Percentiles rank a stretch among this genome's conserved stretches.
phyloP scores from a whole-genome alignment of 495 filamentous ascomycete genomes.

The Cercophora scortea region DNA sequence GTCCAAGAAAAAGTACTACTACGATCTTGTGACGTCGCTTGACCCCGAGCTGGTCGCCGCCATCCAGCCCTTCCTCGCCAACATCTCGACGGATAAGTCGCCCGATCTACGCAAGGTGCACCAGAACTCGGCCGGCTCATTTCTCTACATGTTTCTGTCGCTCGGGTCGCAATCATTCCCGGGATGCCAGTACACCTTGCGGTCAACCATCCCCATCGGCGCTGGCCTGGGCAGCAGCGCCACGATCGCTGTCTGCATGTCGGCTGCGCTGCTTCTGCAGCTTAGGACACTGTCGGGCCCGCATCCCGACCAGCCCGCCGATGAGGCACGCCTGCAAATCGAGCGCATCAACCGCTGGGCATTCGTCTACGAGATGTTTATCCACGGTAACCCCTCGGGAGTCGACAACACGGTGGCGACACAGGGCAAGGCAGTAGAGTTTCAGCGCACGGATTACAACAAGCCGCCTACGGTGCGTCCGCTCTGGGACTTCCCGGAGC shows the following conservation, averaged over 20 bases:
- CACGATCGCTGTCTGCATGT: constrained; percentile 85
- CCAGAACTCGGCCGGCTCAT: constrained; percentile 68
- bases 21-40: constrained; percentile 75
- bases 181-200: constrained; percentile 80
- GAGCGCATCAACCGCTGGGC: constrained; percentile 97
- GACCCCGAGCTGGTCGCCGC: constrained; percentile 73
- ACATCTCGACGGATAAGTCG: constrained; percentile 56
- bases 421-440: constrained; percentile 86
- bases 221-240: constrained; percentile 90
- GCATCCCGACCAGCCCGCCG: constrained; percentile 75
- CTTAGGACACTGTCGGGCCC: constrained; percentile 80
- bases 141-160: constrained; percentile 89
- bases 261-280: constrained; percentile 78
- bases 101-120: constrained; percentile 69
- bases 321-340: constrained; percentile 75
- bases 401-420: constrained; percentile 97
- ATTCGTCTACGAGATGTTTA: constrained; percentile 92
- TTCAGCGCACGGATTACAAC: constrained; percentile 68
- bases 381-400: constrained; percentile 91
- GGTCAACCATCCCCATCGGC: constrained; percentile 88
- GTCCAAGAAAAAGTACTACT: constrained; percentile 86
- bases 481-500: constrained; percentile 76
- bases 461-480: constrained; percentile 72
- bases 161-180: constrained; percentile 70
- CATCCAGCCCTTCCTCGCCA: constrained; percentile 64